phyloP scores from a whole-genome alignment of 2,329 filamentous ascomycete genomes.

The Arthrobotrys megalospora region DNA sequence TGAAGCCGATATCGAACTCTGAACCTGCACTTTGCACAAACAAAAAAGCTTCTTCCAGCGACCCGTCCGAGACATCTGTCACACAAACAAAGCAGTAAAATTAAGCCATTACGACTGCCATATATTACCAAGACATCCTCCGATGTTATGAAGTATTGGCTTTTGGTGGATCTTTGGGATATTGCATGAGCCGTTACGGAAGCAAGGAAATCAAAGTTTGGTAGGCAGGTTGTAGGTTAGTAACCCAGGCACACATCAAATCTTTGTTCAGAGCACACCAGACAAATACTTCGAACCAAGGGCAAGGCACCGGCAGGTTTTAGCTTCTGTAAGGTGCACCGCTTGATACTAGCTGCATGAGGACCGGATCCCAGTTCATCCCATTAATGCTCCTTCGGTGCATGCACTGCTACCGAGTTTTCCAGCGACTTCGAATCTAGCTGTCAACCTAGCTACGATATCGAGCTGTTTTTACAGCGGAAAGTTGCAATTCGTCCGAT shows the following conservation, averaged over 20 bases:
- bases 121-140: constrained; percentile 14
- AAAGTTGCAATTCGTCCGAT: constrained; percentile 43
- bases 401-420: constrained; percentile 2
- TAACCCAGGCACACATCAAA: background rate
- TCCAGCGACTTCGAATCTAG: constrained; percentile 8
- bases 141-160: constrained; percentile 15
- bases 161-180: background rate
- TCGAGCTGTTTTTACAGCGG: constrained; percentile 37
- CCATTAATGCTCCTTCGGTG: background rate
- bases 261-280: constrained; percentile 8
- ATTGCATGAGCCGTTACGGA: constrained; percentile 18
- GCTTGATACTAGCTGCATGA: constrained; percentile 10
- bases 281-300: background rate
- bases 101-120: background rate
- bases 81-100: constrained; percentile 19
- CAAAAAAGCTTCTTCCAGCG: constrained; percentile 2
- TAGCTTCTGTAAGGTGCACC: constrained; percentile 12
- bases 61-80: constrained; percentile 18
- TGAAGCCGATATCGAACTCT: constrained; percentile 17
- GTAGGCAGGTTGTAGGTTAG: background rate
- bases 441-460: constrained; percentile 14
- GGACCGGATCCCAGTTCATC: background rate
- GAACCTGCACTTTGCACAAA: background rate
- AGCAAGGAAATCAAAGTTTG: constrained; percentile 15
- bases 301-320: background rate